Base-by-base conservation (phyloP, 805 yeast species). In the Hanseniaspora opuntiae region DNA sequence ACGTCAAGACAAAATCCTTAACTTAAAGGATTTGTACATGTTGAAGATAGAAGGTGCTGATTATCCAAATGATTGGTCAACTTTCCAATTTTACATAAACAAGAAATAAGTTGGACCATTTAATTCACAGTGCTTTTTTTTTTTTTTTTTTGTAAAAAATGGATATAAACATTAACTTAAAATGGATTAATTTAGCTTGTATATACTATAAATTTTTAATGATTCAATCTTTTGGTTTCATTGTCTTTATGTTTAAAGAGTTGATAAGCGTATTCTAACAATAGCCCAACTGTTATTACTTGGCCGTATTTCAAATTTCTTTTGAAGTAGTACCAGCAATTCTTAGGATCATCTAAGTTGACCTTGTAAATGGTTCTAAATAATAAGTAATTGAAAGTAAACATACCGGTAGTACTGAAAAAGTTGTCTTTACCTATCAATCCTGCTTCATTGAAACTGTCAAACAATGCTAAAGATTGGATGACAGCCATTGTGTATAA, bases 401-500 rank as follows among this genome's bases (percentile, higher is more conserved):
- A 75, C 28, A 83, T 77, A 9, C 86, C 84, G 25, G 77, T 61
- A n/a, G 53, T 50, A 28, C 53, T 50, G 47, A 50, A 41, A 59
- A 78, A 74, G 65, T 85, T 93, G 0, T 90, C 89, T 0, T 95
- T 95, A 0, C 96, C 96, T 82, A 83, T 75, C 20, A 73, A 55
- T 17, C 90, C 84, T 47, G 82, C 81, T 63, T 81, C 68, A 22
- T 76, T 61, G 0, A 97, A 97, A 28, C 95, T 86, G 8, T 76
- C 57, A 2, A 80, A 71, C 57, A 79, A 76, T 39, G 81, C 66
- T 1, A 75, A 76, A 58, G 84, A 72, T 68, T 93, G 98, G 0
- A 79, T 79, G 1, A 72, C 71, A 7, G 86, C 76, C 58, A 88
- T 64, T 0, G 76, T 81, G 45, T 77, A 72, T 61, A 85, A 72